Evolutionary conservation across 208 protist genomes (phyloP), one percentile per base, ranked within the genome.

Genomic region (Angomonas ambiguus): DNA sequence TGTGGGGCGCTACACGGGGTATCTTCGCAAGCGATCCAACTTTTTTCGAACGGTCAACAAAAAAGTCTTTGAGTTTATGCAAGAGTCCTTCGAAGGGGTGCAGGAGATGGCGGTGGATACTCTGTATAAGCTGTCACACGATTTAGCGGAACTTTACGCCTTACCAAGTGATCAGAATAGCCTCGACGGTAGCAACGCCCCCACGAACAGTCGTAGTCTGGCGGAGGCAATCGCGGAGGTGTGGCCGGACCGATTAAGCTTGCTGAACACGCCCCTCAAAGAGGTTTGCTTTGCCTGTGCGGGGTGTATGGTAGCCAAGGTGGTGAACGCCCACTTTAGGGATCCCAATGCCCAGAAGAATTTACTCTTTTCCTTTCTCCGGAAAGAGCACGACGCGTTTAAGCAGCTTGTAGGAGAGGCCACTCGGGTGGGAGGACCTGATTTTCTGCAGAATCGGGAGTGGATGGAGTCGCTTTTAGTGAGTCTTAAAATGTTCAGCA

Each of bases 11-110:
- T 99, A 99, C 77, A 98, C 98, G 5, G 83, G 98, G 65, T 99
- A 98, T 76, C 83, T 99, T n/a, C 80, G 87, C 20, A 88, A 83
- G n/a, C 97, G 99, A 79, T 96, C 87, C 84, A 96, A 88, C 56
- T 99, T 99, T 78, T 78, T 99, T 35, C 96, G 97, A 64, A 99
- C 98, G 0, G 98, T 99, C 2, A 93, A 98, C 1, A 90, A 95
- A 28, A 99, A 99, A 74, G 87, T 99, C 6, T 99, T 99, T 69
- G 98, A 99, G 72, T 99, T 99, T 73, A 99, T 99, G 98, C 93
- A 98, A 53, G 98, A 99, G 69, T 84, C 82, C 25, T 98, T 99
- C 75, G 95, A 94, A 2, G 99, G 98, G 25, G 98, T 99, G 32
- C 97, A 99, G 79, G 98, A 99, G 76, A 99, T 99, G 99, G 94